A percentile compares a stretch with the other conserved stretches of the same genome.
Conservation (phyloP, 768 basidiomycete genomes). For the Erythrobasidium yunnanense region DNA sequence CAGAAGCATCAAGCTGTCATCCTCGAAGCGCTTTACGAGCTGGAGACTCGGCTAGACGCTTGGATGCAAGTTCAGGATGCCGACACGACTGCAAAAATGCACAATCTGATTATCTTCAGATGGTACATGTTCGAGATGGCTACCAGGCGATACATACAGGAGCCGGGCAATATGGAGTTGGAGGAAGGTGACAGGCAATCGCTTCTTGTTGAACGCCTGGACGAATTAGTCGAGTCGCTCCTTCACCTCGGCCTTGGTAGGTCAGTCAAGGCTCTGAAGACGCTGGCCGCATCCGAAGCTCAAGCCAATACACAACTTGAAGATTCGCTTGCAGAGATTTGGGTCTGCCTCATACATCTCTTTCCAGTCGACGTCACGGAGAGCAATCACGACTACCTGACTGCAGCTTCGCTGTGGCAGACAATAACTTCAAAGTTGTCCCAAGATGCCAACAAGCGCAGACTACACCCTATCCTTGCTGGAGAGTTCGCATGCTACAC, state of each 20-base stretch:
- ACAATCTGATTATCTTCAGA: conserved; percentile 43
- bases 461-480: conserved; percentile 32
- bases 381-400: not conserved
- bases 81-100: conserved; percentile 38
- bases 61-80: conserved; percentile 43
- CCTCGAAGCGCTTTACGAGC: conserved; percentile 43
- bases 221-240: conserved; percentile 49
- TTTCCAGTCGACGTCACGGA: conserved; percentile 34
- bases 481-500: conserved; percentile 61
- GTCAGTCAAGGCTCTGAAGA: conserved; percentile 45
- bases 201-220: conserved; percentile 28
- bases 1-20: conserved; percentile 35
- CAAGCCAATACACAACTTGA: conserved; percentile 39
- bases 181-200: not conserved
- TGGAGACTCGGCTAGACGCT: conserved; percentile 41
- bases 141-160: conserved; percentile 43
- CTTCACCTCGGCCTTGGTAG: conserved; percentile 50
- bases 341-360: conserved; percentile 65
- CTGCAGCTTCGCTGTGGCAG: conserved; percentile 28
- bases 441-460: conserved; percentile 11
- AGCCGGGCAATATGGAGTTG: not conserved
- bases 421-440: conserved; percentile 33
- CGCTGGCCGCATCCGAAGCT: conserved; percentile 42
- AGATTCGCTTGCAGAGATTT: conserved; percentile 53
- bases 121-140: conserved; percentile 60